phyloP scores from a whole-genome alignment of 2,329 filamentous ascomycete species.

The Xylaria sp. region DNA sequence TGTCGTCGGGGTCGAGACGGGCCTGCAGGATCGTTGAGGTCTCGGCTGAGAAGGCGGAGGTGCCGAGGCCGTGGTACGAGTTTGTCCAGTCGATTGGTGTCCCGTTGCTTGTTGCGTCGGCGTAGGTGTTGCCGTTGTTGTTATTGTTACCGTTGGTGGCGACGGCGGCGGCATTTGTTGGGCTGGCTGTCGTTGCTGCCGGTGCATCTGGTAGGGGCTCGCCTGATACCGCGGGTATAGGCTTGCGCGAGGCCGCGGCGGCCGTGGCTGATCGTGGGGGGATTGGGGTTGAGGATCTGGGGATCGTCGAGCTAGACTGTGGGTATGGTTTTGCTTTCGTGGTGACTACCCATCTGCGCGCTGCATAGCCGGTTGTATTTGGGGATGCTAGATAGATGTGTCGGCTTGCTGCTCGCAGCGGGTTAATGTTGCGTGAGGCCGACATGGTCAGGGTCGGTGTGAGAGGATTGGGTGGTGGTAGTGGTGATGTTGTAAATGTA shows the following conservation, averaged over 20 bases:
- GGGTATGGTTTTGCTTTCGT: constrained; percentile 38
- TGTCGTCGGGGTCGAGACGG: constrained; percentile 76
- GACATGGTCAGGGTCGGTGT: constrained; percentile 16
- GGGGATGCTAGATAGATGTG: constrained; percentile 17
- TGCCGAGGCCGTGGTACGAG: constrained; percentile 83
- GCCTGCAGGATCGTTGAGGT: constrained; percentile 74
- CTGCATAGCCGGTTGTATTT: constrained; percentile 5
- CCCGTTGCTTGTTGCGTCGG: not conserved
- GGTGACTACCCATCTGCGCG: constrained; percentile 31
- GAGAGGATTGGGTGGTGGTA: constrained; percentile 18
- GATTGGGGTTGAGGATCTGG: constrained; percentile 22
- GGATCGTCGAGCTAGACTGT: constrained; percentile 25
- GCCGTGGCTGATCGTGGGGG: constrained; percentile 34
- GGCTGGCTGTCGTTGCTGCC: not conserved
- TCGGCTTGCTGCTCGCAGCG: constrained; percentile 40
- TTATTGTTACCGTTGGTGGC: constrained; percentile 2
- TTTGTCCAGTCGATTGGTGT: constrained; percentile 78
- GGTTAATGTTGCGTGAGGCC: constrained; percentile 44
- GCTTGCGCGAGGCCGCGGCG: constrained; percentile 35
- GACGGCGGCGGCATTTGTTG: not conserved
- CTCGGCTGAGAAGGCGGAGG: constrained; percentile 76
- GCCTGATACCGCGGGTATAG: constrained; percentile 47
- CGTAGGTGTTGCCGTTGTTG: not conserved
- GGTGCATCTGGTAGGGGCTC: constrained; percentile 48
- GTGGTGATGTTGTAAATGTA: constrained; percentile 1